Base-by-base conservation (phyloP, 352 stramenopile genomes). In the Elongisporangium undulatum region DNA sequence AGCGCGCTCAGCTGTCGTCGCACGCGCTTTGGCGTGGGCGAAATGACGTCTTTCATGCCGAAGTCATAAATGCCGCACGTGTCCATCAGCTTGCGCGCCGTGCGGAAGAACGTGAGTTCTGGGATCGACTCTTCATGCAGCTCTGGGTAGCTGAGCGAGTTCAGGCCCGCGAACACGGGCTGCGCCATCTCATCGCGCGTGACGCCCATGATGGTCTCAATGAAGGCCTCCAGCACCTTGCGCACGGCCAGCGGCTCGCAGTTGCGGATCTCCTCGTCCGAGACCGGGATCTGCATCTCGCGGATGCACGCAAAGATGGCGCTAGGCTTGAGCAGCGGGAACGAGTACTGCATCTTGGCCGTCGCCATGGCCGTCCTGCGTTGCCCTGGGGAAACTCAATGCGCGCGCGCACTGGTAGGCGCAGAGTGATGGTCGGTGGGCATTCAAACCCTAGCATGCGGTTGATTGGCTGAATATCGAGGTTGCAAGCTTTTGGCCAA, bases 11-110 rank as follows among this genome's bases (percentile, higher is more conserved):
- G 79, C 64, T 99, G 94, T 0, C 85, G 72, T 13, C 89, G 81
- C 49, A 99, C 82, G 59, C 96, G 85, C 64, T 97, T 98, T 26
- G 77, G 65, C 20, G 74, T 92, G 9, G 97, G 96, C 50, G 77
- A 63, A 3, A 92, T 68, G 41, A 99, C 63, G 65, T 99, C 97
- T 21, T 88, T 87, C 49, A 97, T 84, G 4, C 81, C 82, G 78
- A 99, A 99, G 67, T 99, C 95, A 64, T 91, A 66, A 21, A 98
- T 85, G 24, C 95, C 96, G 56, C 92, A 98, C 38, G 89, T 88
- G 6, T 68, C 66, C 69, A 99, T 91, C 55, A 98, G 84, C 64
- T 90, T 92, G 58, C 79, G 84, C 3, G 95, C 72, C 23, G 94
- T 81, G 61, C 79, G 78, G 67, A 98, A 98, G 69, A 98, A 98